Evolutionary conservation across 768 basidiomycete species (phyloP).

Genomic region (Tulasnella sp.): DNA sequence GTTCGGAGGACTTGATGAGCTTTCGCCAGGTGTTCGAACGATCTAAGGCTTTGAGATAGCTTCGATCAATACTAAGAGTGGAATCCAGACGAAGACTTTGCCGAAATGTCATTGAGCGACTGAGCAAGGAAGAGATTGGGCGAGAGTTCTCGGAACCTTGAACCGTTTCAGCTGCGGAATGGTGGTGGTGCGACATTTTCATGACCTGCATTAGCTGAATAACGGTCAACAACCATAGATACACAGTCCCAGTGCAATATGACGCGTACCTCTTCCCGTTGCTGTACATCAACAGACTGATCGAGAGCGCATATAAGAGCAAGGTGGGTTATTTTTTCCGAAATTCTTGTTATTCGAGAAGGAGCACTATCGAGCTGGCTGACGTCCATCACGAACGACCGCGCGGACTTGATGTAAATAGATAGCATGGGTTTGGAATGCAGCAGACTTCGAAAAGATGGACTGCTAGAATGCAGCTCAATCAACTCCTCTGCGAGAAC

Average conservation of each 20-base stretch:
- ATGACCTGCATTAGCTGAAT: not conserved
- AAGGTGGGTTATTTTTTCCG: conserved; percentile 62
- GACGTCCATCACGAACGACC: conserved; percentile 39
- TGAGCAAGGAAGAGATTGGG: not conserved
- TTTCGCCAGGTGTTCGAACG: conserved; percentile 65
- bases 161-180: not conserved
- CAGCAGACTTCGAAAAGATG: conserved; percentile 61
- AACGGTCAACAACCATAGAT: not conserved
- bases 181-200: not conserved
- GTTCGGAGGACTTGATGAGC: conserved; percentile 54
- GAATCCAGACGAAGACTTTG: not conserved
- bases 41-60: conserved; percentile 48
- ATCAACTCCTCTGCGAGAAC: conserved; percentile 57
- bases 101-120: not conserved
- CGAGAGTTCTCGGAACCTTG: not conserved
- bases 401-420: conserved; percentile 53
- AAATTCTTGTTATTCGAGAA: conserved; percentile 37
- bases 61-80: conserved; percentile 21
- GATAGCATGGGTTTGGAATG: conserved; percentile 59
- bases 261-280: conserved; percentile 56
- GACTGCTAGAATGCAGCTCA: conserved; percentile 49
- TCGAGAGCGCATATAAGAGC: conserved; percentile 57
- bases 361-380: conserved; percentile 31
- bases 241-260: not conserved
- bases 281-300: conserved; percentile 44